A percentile compares a stretch with the other conserved stretches of the same genome.
phyloP scores from a whole-genome alignment of 306 rosid species.

The Acmispon strigosus region DNA sequence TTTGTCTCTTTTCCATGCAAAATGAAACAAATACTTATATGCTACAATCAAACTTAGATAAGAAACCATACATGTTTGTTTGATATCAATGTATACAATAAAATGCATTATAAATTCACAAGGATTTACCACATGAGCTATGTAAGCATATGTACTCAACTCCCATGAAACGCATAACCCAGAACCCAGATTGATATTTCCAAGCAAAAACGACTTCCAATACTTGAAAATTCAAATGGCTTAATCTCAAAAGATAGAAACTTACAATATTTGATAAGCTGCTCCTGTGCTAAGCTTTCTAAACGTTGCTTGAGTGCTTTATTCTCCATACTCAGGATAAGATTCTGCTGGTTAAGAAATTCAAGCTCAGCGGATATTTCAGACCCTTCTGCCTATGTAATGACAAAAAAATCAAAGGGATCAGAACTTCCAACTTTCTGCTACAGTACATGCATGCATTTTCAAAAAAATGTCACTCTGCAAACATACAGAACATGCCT shows the following conservation, averaged over 20 bases:
- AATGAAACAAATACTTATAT: neutral
- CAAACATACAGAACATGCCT: neutral
- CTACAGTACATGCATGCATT: neutral
- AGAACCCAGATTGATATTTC: conserved; percentile 3
- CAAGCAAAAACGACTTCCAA: neutral
- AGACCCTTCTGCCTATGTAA: conserved; percentile 81
- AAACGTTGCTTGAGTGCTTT: conserved; percentile 95
- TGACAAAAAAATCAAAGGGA: conserved; percentile 18
- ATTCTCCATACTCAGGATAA: conserved; percentile 94
- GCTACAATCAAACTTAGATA: conserved; percentile 2
- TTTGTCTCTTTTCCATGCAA: neutral
- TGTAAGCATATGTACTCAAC: conserved; percentile 5
- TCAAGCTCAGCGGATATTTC: conserved; percentile 93
- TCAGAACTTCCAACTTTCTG: conserved; percentile 21
- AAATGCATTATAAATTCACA: neutral
- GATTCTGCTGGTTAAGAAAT: conserved; percentile 89
- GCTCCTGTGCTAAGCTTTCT: conserved; percentile 91
- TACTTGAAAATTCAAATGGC: neutral
- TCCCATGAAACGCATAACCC: neutral
- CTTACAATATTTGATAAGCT: conserved; percentile 90
- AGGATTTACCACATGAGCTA: neutral
- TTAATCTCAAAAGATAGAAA: conserved; percentile 16
- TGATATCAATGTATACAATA: neutral
- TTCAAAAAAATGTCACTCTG: neutral
- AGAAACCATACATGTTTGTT: conserved; percentile 1